A percentile compares a stretch with the other conserved stretches of the same genome.
phyloP scores from a whole-genome alignment of 805 yeast species.

The Ogataea angusta region DNA sequence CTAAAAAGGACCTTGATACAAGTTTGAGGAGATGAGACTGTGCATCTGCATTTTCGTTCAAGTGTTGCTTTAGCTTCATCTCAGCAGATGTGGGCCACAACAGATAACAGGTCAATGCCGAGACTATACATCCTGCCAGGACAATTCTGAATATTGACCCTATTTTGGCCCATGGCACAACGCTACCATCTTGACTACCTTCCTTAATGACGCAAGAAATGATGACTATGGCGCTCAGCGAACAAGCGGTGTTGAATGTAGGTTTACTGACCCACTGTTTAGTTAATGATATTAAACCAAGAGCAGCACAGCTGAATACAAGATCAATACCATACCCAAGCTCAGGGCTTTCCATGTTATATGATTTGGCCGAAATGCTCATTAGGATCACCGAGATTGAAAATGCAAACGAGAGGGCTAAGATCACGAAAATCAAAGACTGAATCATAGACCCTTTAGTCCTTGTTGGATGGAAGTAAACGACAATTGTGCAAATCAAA shows the following conservation, averaged over 20 bases:
- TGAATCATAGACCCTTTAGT: constrained; percentile 80
- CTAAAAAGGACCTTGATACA: constrained; percentile 47
- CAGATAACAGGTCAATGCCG: constrained; percentile 58
- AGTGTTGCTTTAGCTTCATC: constrained; percentile 37
- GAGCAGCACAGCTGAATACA: constrained; percentile 47
- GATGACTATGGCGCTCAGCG: constrained; percentile 67
- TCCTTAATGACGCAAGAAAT: constrained; percentile 73
- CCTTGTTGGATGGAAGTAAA: constrained; percentile 80
- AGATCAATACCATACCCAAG: constrained; percentile 54
- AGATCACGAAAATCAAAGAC: constrained; percentile 57
- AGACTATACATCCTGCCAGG: constrained; percentile 53
- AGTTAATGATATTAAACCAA: constrained; percentile 66
- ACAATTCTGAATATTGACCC: constrained; percentile 56
- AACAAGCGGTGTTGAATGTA: constrained; percentile 78
- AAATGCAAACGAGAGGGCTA: constrained; percentile 53
- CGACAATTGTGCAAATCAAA: constrained; percentile 77
- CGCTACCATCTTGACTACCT: constrained; percentile 59
- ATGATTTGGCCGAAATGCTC: constrained; percentile 45
- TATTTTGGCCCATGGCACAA: constrained; percentile 53
- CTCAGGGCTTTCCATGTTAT: constrained; percentile 35
- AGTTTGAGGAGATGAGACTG: constrained; percentile 49
- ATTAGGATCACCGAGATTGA: constrained; percentile 51
- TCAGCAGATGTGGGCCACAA: constrained; percentile 64
- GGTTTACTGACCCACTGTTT: constrained; percentile 65
- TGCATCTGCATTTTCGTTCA: constrained; percentile 50